phyloP scores from a whole-genome alignment of 371 early-diverging fungal species.

The Apophysomyces trapeziformis region DNA sequence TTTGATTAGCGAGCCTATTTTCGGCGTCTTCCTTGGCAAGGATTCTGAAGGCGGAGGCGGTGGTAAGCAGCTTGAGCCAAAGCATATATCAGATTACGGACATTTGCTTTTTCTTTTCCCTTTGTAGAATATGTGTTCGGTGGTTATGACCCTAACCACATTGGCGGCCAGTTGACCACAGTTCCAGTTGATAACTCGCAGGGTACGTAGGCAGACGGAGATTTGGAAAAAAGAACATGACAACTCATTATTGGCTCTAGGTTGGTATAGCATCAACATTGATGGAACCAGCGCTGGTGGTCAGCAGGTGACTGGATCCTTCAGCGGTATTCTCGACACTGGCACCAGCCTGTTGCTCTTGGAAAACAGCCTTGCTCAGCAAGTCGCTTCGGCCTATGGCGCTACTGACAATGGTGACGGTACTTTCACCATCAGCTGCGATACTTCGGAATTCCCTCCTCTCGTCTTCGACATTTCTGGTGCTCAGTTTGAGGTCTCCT shows the following conservation, averaged over 20 bases:
- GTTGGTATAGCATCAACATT: conserved; percentile 21
- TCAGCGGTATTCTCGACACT: conserved; percentile 35
- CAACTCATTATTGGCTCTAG: neutral
- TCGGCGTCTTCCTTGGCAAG: conserved; percentile 51
- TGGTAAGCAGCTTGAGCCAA: conserved; percentile 19
- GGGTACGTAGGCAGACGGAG: neutral
- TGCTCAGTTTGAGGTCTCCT: conserved; percentile 23
- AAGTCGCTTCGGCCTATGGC: conserved; percentile 22
- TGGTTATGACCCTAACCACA: conserved; percentile 40
- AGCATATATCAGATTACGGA: neutral
- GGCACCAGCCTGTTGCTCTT: conserved; percentile 35
- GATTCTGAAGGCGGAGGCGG: conserved; percentile 48
- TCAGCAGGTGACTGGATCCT: conserved; percentile 9
- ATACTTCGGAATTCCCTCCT: conserved; percentile 22
- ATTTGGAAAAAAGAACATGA: neutral
- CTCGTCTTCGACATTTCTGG: conserved; percentile 26
- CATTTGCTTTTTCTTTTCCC: neutral
- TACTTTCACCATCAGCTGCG: conserved; percentile 35
- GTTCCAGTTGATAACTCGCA: conserved; percentile 40
- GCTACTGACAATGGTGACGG: conserved; percentile 32
- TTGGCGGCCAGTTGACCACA: conserved; percentile 45
- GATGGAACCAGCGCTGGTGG: neutral
- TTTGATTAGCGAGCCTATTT: conserved; percentile 40
- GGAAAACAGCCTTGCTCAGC: conserved; percentile 19
- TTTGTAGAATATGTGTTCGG: conserved; percentile 42